phyloP scores from a whole-genome alignment of 495 filamentous ascomycete genomes.

The Penicillium canariense region DNA sequence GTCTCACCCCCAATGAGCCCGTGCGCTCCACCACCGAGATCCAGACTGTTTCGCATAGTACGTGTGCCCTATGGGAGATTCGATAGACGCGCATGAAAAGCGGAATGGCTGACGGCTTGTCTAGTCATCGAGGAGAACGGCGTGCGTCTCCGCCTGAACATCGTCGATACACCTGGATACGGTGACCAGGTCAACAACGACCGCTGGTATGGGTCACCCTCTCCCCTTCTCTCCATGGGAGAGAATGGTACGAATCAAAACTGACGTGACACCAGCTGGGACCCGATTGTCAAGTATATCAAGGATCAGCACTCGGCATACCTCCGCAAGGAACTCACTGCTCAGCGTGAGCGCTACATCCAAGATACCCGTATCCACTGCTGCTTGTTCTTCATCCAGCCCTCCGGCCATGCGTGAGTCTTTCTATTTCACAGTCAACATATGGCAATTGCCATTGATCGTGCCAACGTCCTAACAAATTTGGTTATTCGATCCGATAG shows the following conservation, averaged over 20 bases:
- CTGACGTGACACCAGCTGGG: conserved; percentile 57
- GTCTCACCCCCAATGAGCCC: conserved; percentile 83
- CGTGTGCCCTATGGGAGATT: conserved; percentile 13
- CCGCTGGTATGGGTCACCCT: conserved; percentile 55
- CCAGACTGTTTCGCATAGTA: conserved; percentile 90
- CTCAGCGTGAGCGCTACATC: conserved; percentile 98
- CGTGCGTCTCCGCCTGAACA: conserved; percentile 74
- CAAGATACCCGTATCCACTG: conserved; percentile 99
- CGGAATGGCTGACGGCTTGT: conserved; percentile 18
- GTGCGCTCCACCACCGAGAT: conserved; percentile 97
- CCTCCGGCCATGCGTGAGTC: conserved; percentile 85
- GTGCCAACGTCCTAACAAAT: not conserved
- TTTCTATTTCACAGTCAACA: not conserved
- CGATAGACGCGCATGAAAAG: not conserved
- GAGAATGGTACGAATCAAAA: not conserved
- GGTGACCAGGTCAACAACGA: conserved; percentile 83
- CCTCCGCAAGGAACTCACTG: conserved; percentile 99
- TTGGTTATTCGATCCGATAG: conserved; percentile 26
- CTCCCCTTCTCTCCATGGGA: not conserved
- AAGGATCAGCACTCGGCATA: conserved; percentile 99
- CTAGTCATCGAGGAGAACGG: conserved; percentile 95
- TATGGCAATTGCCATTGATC: not conserved
- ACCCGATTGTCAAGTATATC: conserved; percentile 99
- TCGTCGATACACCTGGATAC: conserved; percentile 78
- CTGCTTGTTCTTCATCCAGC: conserved; percentile 99